Conservation (phyloP, 208 protist genomes). For the Acanthamoeba comandoni region DNA sequence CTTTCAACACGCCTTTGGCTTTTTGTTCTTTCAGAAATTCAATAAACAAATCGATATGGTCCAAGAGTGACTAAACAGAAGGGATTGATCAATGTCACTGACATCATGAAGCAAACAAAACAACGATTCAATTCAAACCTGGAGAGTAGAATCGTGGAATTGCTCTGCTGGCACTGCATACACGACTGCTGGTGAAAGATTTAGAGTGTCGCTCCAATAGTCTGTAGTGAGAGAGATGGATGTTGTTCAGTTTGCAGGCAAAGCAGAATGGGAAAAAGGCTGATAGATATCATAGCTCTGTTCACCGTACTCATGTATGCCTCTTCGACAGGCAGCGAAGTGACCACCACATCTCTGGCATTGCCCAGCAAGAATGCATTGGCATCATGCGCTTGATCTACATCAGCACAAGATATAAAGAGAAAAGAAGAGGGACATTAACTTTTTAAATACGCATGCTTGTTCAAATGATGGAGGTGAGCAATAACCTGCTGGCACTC, state of each 20-base stretch:
- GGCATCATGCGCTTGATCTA: constrained; percentile 56
- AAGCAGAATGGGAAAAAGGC: too few species aligned
- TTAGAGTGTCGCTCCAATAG: constrained; percentile 20
- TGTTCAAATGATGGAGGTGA: not conserved
- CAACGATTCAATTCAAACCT: not conserved
- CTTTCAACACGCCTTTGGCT: constrained; percentile 19
- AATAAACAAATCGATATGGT: not conserved
- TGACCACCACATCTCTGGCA: constrained; percentile 5
- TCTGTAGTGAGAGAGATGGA: not conserved
- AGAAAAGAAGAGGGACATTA: not conserved
- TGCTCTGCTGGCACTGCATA: not conserved
- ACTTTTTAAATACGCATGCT: not conserved
- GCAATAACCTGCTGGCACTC: constrained; percentile 1
- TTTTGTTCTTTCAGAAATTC: constrained; percentile 35
- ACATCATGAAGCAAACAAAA: not conserved
- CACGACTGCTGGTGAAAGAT: not conserved
- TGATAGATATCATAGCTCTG: too few species aligned
- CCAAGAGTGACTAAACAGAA: constrained; percentile 20
- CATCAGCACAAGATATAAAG: not conserved
- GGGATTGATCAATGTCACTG: not conserved
- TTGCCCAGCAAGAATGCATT: constrained; percentile 15
- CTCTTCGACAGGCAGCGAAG: not conserved
- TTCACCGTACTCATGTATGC: constrained; percentile 31
- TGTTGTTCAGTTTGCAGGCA: too few species aligned
- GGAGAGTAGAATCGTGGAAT: not conserved